Evolutionary conservation across 2,329 filamentous ascomycete genomes (phyloP).

Genomic region (Colletotrichum sp.): DNA sequence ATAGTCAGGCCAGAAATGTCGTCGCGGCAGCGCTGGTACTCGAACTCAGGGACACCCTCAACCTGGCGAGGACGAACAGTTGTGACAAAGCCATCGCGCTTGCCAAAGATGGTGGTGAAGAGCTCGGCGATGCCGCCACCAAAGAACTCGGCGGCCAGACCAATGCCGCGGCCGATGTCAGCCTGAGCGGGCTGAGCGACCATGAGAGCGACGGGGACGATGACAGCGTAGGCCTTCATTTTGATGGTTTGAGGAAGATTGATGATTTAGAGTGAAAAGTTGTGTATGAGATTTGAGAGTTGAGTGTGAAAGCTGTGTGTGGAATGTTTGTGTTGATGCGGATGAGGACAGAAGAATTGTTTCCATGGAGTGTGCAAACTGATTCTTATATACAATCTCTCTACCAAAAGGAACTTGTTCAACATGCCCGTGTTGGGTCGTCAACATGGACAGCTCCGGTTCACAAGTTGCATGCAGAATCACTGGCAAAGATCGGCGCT

Average conservation of each 20-base stretch:
- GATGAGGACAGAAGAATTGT: background rate
- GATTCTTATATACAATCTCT: background rate
- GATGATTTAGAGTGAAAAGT: background rate
- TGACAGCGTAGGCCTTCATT: slow-evolving; percentile 4
- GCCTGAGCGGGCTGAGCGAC: slow-evolving; percentile 4
- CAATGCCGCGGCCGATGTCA: background rate
- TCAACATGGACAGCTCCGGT: background rate
- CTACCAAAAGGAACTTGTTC: background rate
- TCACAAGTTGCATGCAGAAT: background rate
- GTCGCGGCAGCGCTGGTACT: slow-evolving; percentile 18
- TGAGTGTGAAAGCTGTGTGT: background rate
- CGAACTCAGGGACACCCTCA: slow-evolving; percentile 13
- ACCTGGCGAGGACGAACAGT: background rate
- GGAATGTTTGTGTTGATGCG: background rate
- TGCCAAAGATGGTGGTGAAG: background rate
- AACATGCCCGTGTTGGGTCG: accelerated
- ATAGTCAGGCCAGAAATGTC: slow-evolving; percentile 11
- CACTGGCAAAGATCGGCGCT: background rate
- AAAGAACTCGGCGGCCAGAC: slow-evolving; percentile 5
- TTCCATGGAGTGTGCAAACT: background rate
- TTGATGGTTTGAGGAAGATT: background rate
- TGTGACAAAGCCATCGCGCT: background rate
- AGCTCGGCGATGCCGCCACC: background rate
- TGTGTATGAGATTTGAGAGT: background rate
- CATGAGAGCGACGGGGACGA: slow-evolving; percentile 11